Conservation (phyloP, 176 grass and related monocot species). For the Musa troglodytarum region DNA sequence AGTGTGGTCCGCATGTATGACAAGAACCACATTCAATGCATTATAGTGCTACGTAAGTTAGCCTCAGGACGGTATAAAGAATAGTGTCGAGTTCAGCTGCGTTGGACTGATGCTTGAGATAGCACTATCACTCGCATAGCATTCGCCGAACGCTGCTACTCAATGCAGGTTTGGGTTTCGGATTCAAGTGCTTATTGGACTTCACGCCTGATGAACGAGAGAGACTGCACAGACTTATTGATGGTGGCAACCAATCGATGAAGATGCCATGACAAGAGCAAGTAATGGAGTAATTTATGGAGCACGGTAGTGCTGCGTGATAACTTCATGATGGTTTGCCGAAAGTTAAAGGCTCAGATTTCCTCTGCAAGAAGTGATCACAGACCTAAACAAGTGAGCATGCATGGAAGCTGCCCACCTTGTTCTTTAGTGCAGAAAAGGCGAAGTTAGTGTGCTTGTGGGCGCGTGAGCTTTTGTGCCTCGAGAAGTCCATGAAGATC, state of each 20-base stretch:
- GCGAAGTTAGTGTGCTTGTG: constrained; percentile 12
- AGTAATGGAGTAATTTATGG: too few species aligned
- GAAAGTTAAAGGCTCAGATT: background rate
- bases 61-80: too few species aligned
- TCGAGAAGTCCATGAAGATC: background rate
- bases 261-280: too few species aligned
- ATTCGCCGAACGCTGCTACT: too few species aligned
- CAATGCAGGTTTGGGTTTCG: background rate
- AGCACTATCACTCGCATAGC: too few species aligned
- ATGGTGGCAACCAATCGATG: too few species aligned
- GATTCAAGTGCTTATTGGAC: background rate
- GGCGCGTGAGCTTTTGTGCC: constrained; percentile 13
- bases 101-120: too few species aligned
- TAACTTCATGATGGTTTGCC: background rate
- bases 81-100: too few species aligned
- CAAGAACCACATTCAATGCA: too few species aligned
- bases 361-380: background rate
- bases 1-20: too few species aligned
- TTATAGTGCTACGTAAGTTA: too few species aligned
- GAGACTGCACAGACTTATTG: too few species aligned
- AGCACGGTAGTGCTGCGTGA: background rate
- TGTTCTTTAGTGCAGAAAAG: background rate
- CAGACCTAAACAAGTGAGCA: background rate
- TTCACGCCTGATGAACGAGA: background rate
- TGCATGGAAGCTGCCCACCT: background rate